Evolutionary conservation across 768 basidiomycete species (phyloP), one percentile per base, ranked within the genome.

Genomic region (Termitomyces sp.): DNA sequence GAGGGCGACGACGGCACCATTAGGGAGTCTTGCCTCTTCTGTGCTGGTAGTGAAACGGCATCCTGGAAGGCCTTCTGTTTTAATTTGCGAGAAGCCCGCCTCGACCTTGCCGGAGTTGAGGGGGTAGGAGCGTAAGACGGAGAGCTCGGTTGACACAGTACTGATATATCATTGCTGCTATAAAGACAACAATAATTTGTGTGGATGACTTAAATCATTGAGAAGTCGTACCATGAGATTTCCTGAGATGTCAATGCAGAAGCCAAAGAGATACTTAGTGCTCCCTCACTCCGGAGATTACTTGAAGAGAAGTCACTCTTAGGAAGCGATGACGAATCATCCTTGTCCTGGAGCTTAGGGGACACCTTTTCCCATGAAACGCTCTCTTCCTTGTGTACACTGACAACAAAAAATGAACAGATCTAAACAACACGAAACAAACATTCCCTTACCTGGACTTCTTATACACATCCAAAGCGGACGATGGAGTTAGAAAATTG

Each of bases 31-130:
- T 17, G 35, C 19, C 48, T 56, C 26, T 46, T 53, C 17, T 42
- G 48, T 6, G 5, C n/a, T 19, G 45, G 26, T 14, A 40, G 35
- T 28, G 12, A 31, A 5, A 15, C 48, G 11, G 33, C 42, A 41
- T 51, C 35, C 31, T 48, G 48, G 5, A 53, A 11, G 1, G 38
- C 35, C 38, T 54, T 53, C 3, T 53, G 58, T 51, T 62, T 62
- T 11, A 52, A 31, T 53, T 21, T 54, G 3, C 46, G 30, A 31
- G 50, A 51, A 9, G 47, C 19, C n/a, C 19, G 46, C 38, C 35
- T 52, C 48, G 35, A 31, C 26, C 23, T 50, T 33, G 14, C 28
- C 15, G 49, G 38, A 30, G 28, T 53, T 15, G 51, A 50, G 3
- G 57, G 47, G 17, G 47, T 50, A 26, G 60, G 54, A 9, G 33